Evolutionary conservation across 2,329 filamentous ascomycete species (phyloP).

Genomic region (Paecilomyces sp.): DNA sequence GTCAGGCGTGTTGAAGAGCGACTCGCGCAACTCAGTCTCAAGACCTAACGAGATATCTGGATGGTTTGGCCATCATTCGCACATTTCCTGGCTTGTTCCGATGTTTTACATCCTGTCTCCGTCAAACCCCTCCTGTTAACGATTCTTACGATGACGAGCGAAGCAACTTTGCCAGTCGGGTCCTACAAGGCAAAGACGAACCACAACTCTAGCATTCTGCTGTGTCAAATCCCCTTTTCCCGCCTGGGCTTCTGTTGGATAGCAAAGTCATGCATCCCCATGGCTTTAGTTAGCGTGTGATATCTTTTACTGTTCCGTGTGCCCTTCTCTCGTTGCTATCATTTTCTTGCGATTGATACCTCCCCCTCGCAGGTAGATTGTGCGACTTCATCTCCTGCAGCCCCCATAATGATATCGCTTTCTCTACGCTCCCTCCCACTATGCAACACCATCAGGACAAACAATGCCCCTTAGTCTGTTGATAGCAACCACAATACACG

Average conservation of each 20-base stretch:
- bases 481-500: neutral
- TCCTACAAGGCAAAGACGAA: neutral
- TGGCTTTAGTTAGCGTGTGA: neutral
- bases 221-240: neutral
- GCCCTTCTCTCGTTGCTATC: neutral
- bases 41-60: neutral
- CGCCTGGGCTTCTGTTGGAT: neutral
- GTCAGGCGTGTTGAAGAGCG: slow-evolving; percentile 32
- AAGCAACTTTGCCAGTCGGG: neutral
- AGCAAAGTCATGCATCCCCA: neutral
- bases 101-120: neutral
- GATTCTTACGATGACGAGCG: neutral
- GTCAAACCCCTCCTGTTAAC: neutral
- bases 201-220: neutral
- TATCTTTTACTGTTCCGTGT: neutral
- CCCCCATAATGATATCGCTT: neutral
- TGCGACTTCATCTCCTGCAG: neutral
- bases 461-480: neutral
- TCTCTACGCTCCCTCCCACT: neutral
- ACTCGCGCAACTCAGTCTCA: slow-evolving; percentile 20
- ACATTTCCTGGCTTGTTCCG: neutral
- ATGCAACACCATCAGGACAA: neutral
- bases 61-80: neutral
- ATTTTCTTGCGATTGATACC: neutral
- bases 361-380: neutral